Conservation (phyloP, 176 grass and related monocot species). For the Zea luxurians region DNA sequence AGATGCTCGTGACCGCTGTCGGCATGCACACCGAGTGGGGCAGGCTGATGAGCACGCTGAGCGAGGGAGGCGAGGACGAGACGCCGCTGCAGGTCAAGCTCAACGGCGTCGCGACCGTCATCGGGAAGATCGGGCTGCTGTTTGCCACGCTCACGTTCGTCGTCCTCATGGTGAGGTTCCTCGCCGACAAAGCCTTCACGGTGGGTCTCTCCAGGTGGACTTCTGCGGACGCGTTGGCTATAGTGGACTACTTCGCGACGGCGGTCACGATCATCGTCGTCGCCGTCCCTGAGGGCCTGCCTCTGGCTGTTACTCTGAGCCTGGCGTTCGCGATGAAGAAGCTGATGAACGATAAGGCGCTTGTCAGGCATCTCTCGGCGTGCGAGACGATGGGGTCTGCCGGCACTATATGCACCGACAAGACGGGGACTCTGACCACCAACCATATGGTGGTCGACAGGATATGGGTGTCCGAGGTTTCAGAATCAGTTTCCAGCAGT, state of each 20-base stretch:
- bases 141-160: slow-evolving; percentile 83
- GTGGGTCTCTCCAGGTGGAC: slow-evolving; percentile 74
- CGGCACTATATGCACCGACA: slow-evolving; percentile 93
- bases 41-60: slow-evolving; percentile 87
- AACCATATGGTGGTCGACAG: slow-evolving; percentile 96
- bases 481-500: slow-evolving; percentile 45
- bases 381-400: slow-evolving; percentile 98
- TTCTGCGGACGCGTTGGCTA: slow-evolving; percentile 71
- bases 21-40: slow-evolving; percentile 99
- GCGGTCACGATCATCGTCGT: slow-evolving; percentile 97
- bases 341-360: slow-evolving; percentile 92
- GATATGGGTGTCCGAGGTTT: slow-evolving; percentile 79
- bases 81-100: slow-evolving; percentile 97
- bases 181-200: slow-evolving; percentile 49
- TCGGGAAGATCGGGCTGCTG: slow-evolving; percentile 83
- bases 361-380: slow-evolving; percentile 83
- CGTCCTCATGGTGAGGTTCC: slow-evolving; percentile 71
- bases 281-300: slow-evolving; percentile 94
- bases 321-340: slow-evolving; percentile 99
- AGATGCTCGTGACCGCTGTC: slow-evolving; percentile 81
- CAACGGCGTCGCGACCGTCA: slow-evolving; percentile 95
- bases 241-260: slow-evolving; percentile 88
- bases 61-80: slow-evolving; percentile 90
- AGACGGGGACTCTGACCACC: slow-evolving; percentile 96
- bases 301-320: slow-evolving; percentile 92